Percentiles rank a stretch among this genome's conserved stretches.
Conservation (phyloP, 2,329 filamentous ascomycete genomes). For the Fusarium chaquense region DNA sequence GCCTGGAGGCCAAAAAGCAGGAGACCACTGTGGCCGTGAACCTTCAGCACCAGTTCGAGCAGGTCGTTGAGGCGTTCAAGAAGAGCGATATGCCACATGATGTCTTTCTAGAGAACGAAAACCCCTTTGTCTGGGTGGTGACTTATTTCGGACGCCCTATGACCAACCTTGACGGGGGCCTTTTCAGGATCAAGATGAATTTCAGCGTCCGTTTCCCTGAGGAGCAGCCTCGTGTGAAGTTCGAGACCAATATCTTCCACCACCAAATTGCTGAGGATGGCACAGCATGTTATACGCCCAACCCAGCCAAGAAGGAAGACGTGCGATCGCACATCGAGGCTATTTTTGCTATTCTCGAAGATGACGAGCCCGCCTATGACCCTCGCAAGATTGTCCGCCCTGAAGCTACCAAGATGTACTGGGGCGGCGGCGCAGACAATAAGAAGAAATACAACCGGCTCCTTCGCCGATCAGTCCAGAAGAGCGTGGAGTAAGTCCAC, state of each 20-base stretch:
- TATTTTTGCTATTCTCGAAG: conserved; percentile 85
- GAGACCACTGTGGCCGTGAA: conserved; percentile 84
- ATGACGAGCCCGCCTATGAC: conserved; percentile 89
- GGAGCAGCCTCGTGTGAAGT: conserved; percentile 85
- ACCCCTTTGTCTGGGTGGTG: conserved; percentile 89
- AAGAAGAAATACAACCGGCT: conserved; percentile 87
- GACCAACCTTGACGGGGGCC: conserved; percentile 91
- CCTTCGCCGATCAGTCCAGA: conserved; percentile 81
- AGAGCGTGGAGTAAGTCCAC: conserved; percentile 69
- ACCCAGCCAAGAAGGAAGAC: conserved; percentile 73
- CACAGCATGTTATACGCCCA: conserved; percentile 83
- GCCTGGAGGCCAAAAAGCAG: conserved; percentile 69
- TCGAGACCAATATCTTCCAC: conserved; percentile 87
- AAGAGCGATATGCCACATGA: conserved; percentile 78
- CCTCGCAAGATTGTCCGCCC: conserved; percentile 88
- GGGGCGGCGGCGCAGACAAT: conserved; percentile 78
- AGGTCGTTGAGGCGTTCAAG: conserved; percentile 81
- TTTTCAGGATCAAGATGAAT: conserved; percentile 83
- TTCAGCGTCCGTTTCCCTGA: conserved; percentile 89
- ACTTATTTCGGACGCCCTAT: conserved; percentile 93
- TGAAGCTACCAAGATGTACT: conserved; percentile 87
- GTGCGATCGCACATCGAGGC: conserved; percentile 85
- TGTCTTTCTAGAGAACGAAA: conserved; percentile 79
- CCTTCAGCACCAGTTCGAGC: conserved; percentile 85
- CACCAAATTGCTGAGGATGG: conserved; percentile 85